These are phyloP conservation scores for Cryptosporidium ubiquitum DNA, from an alignment of 169 alveolate species.

Conservation along the genomic window DNA sequence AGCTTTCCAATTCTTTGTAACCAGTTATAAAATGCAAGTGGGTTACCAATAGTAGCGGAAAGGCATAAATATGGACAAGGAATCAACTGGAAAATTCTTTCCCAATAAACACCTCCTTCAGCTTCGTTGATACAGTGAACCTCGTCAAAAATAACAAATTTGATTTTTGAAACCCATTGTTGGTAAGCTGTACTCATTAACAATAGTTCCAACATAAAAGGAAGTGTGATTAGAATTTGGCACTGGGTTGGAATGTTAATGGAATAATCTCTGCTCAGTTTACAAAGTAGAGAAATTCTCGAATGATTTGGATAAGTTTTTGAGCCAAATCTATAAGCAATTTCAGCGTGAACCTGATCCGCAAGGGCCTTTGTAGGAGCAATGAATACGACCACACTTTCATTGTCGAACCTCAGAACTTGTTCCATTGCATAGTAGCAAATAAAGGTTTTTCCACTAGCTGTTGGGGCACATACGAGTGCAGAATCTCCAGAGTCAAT, in stretches of 20 bases:
- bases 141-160: constrained; percentile 90
- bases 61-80: constrained; percentile 92
- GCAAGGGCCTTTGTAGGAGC: constrained; percentile 92
- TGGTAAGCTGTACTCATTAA: constrained; percentile 83
- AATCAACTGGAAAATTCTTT: constrained; percentile 84
- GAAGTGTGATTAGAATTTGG: constrained; percentile 89
- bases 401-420: constrained; percentile 86
- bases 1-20: constrained; percentile 77
- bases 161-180: constrained; percentile 81
- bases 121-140: constrained; percentile 86
- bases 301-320: constrained; percentile 83
- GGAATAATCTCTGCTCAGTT: constrained; percentile 81
- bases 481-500: constrained; percentile 85
- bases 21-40: constrained; percentile 85
- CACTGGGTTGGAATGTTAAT: constrained; percentile 83
- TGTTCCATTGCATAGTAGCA: constrained; percentile 93
- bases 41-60: constrained; percentile 93
- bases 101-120: constrained; percentile 75
- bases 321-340: constrained; percentile 89
- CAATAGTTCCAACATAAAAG: constrained; percentile 87
- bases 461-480: constrained; percentile 90
- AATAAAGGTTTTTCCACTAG: constrained; percentile 92
- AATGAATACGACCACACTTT: constrained; percentile 89
- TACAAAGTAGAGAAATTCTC: constrained; percentile 73
- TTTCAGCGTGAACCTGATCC: constrained; percentile 90